Base-by-base conservation (phyloP, 179 eudicot genomes). In the Spergularia azorica region DNA sequence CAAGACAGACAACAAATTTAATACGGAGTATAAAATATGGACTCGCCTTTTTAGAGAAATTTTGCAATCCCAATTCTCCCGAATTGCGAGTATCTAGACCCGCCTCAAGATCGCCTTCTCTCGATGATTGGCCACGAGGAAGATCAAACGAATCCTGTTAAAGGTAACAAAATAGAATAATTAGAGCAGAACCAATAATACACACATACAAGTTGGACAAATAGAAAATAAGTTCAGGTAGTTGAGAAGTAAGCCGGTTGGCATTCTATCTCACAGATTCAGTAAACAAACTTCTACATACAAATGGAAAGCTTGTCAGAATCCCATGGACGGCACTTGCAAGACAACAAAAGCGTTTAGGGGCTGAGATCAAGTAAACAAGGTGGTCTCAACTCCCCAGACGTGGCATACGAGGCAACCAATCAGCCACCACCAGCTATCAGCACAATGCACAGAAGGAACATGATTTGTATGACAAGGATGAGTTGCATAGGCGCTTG, bases 61-160 rank as follows among this genome's bases (percentile, higher is more conserved):
- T 82, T 39, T 90, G 92, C 87, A 95, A 80, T 76, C 90, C 97
- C 76, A 88, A 67, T 67, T 95, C 98, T 79, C 93, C 99, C 20
- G 99, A 91, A 77, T 87, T 83, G 72, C 78, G 61, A n/a, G 76
- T 82, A 69, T 89, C 77, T 67, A 59, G 76, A 76, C 97, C 99
- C 88, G 86, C 84, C 84, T 95, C 99, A 80, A 91, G 70, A 83
- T 95, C 99, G 20, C 89, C 85, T 75, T 79, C 80, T 79, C 83
- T 76, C 48, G 83, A 77, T 74, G 84, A 79, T 75, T 85, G 85
- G 58, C 79, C 86, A 9, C 90, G 90, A 68, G 90, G 90, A 82
- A 82, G 76, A 89, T 85, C 95, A 83, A 89, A 93, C 11, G 92
- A 90, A 39, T 81, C 86, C 95, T 92, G 80, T 17, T 79, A 3